These are phyloP conservation scores for Tetramitus jugosus DNA, from an alignment of 208 protist species.

Conservation along the genomic window DNA sequence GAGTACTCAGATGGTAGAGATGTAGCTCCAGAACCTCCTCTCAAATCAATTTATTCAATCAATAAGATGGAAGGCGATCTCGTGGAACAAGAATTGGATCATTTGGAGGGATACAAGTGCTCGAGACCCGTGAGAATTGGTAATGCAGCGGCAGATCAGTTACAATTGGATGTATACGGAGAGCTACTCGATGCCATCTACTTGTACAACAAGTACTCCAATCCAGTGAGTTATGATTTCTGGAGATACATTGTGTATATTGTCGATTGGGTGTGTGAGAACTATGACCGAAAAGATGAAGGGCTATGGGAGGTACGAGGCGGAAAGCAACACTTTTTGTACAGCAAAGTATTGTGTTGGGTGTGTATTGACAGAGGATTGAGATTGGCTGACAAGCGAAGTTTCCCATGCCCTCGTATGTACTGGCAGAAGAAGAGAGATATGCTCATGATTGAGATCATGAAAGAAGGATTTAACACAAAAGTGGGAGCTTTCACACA, in stretches of 20 bases:
- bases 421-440: slow-evolving; percentile 38
- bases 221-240: slow-evolving; percentile 44
- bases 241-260: slow-evolving; percentile 39
- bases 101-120: slow-evolving; percentile 41
- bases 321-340: slow-evolving; percentile 40
- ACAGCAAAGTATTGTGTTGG: slow-evolving; percentile 50
- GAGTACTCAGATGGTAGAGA: no score
- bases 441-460: slow-evolving; percentile 40
- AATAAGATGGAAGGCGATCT: slow-evolving; percentile 37
- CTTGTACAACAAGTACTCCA: slow-evolving; percentile 37
- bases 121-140: slow-evolving; percentile 41
- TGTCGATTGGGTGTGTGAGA: slow-evolving; percentile 38
- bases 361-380: slow-evolving; percentile 28
- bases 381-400: slow-evolving; percentile 17
- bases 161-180: slow-evolving; percentile 50
- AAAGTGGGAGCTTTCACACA: slow-evolving; percentile 34
- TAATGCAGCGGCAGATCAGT: slow-evolving; percentile 45
- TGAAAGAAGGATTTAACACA: slow-evolving; percentile 37
- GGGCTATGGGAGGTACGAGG: slow-evolving; percentile 48
- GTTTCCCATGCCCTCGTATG: slow-evolving; percentile 8
- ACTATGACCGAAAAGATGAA: slow-evolving; percentile 40
- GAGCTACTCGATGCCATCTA: slow-evolving; percentile 41
- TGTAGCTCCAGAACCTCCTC: no score
- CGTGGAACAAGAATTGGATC: slow-evolving; percentile 23
- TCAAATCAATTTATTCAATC: slow-evolving; percentile 39